Conservation (phyloP, 768 basidiomycete species). For the Amanita phalloides region DNA sequence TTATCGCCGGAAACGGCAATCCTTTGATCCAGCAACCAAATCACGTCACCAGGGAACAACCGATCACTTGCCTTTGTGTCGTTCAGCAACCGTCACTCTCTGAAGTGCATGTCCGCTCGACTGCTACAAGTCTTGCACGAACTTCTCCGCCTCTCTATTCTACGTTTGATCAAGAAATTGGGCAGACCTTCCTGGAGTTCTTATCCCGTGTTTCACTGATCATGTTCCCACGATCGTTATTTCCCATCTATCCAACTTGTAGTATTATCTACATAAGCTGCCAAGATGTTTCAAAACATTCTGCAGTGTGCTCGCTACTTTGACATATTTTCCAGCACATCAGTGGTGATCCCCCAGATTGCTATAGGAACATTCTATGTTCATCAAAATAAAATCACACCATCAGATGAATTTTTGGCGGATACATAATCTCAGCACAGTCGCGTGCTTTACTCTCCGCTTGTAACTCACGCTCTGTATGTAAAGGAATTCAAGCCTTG, state of each 20-base stretch:
- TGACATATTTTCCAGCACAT: too few species aligned
- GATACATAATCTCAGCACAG: neutral
- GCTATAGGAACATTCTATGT: too few species aligned
- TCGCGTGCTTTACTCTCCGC: neutral
- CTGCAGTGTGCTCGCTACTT: too few species aligned
- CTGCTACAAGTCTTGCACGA: neutral
- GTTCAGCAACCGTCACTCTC: neutral
- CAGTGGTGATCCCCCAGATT: too few species aligned
- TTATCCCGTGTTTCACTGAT: neutral
- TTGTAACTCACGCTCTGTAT: neutral
- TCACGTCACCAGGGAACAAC: constrained; percentile 24
- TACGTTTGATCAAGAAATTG: neutral
- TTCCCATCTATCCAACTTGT: neutral
- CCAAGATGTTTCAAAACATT: too few species aligned
- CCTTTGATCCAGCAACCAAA: constrained; percentile 21
- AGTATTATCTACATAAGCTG: neutral
- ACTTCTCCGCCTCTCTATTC: neutral
- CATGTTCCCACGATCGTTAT: neutral
- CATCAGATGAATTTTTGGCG: neutral
- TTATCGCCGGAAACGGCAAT: constrained; percentile 18
- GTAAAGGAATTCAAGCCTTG: constrained; percentile 13
- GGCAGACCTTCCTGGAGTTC: neutral
- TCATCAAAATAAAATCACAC: neutral
- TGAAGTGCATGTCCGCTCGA: neutral
- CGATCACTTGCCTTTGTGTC: constrained; percentile 5